A percentile compares a stretch with the other conserved stretches of the same genome.
Evolutionary conservation across 73 alveolate genomes (phyloP).

Genomic region (Tetrahymena elliotti): DNA sequence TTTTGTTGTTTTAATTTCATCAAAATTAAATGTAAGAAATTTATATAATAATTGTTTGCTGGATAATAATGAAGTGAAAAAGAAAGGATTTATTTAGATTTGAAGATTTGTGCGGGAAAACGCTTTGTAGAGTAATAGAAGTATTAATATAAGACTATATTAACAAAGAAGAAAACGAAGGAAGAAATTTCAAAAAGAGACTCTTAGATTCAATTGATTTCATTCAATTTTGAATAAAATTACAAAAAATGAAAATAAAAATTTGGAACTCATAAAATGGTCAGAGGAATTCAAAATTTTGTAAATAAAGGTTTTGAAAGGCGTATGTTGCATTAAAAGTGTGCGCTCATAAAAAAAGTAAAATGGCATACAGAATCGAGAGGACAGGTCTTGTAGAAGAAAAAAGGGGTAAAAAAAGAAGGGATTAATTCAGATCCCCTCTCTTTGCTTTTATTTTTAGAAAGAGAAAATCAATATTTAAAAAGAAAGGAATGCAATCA

Average conservation of each 20-base stretch:
- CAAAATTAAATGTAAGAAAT: neutral
- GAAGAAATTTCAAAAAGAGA: neutral
- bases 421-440: conserved; percentile 2
- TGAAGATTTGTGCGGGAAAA: conserved; percentile 1
- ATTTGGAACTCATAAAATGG: neutral
- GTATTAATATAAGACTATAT: neutral
- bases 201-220: neutral
- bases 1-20: neutral
- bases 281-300: neutral
- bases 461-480: neutral
- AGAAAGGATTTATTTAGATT: neutral
- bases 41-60: neutral
- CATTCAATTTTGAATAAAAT: neutral
- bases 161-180: neutral
- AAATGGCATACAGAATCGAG: conserved; percentile 1
- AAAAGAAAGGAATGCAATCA: neutral
- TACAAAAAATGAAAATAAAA: neutral
- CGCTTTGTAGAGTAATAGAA: neutral
- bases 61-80: neutral
- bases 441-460: neutral
- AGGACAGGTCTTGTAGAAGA: neutral
- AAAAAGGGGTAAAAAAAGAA: neutral
- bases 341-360: neutral
- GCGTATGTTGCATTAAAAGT: neutral
- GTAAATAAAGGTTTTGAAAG: neutral